These are phyloP conservation scores for Aschersonia sp. DNA, from an alignment of 2,329 filamentous ascomycete species.

Conservation along the genomic window DNA sequence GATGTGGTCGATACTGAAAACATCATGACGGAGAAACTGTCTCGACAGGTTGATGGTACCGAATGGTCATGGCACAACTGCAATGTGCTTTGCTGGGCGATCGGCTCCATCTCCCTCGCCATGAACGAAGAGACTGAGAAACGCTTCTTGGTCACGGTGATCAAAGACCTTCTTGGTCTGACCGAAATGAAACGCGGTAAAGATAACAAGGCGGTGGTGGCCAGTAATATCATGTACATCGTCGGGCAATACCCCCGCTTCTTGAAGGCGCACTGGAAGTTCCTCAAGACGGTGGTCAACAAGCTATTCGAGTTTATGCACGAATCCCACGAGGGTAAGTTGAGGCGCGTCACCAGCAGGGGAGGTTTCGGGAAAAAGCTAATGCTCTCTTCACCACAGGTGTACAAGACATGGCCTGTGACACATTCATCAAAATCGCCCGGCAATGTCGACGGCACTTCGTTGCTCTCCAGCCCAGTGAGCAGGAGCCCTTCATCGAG, in stretches of 20 bases:
- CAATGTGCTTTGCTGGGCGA: slow-evolving; percentile 98
- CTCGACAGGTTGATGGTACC: slow-evolving; percentile 81
- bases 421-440: slow-evolving; percentile 99
- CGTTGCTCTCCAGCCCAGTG: slow-evolving; percentile 85
- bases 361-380: neutral
- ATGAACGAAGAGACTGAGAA: slow-evolving; percentile 99
- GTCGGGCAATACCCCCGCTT: slow-evolving; percentile 97
- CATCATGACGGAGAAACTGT: slow-evolving; percentile 98
- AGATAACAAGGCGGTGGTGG: slow-evolving; percentile 98
- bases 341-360: slow-evolving; percentile 1
- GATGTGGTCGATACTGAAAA: slow-evolving; percentile 95
- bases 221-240: slow-evolving; percentile 99
- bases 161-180: slow-evolving; percentile 90
- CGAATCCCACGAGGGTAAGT: slow-evolving; percentile 84
- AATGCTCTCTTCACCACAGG: slow-evolving; percentile 27
- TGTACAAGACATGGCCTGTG: slow-evolving; percentile 99
- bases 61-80: slow-evolving; percentile 99
- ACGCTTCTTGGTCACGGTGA: slow-evolving; percentile 93
- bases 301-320: slow-evolving; percentile 99
- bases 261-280: slow-evolving; percentile 98
- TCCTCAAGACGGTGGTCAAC: slow-evolving; percentile 98
- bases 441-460: slow-evolving; percentile 97
- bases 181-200: slow-evolving; percentile 99
- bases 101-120: slow-evolving; percentile 92
- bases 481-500: slow-evolving; percentile 93